Evolutionary conservation across 2,329 filamentous ascomycete genomes (phyloP).

Genomic region (Neoscytalidium dimidiatum): DNA sequence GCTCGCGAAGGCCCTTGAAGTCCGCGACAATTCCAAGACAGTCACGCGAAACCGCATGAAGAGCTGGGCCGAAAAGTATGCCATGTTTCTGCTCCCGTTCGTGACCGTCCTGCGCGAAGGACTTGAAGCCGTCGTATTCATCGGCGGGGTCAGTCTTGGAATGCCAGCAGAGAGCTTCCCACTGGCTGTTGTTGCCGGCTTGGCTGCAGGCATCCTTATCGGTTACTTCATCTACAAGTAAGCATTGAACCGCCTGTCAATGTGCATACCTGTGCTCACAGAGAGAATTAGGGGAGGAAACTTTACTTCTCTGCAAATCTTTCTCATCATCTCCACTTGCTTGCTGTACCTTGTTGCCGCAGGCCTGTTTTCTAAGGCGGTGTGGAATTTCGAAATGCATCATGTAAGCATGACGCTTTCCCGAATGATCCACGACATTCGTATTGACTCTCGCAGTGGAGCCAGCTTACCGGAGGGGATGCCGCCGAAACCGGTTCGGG

Average conservation of each 20-base stretch:
- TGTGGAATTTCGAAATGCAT: constrained; percentile 74
- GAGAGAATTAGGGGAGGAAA: constrained; percentile 56
- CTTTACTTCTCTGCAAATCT: constrained; percentile 68
- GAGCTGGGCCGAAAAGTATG: constrained; percentile 72
- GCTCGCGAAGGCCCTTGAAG: constrained; percentile 69
- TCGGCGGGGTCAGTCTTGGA: constrained; percentile 79
- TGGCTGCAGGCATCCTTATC: constrained; percentile 66
- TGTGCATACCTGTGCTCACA: not conserved
- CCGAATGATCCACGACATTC: constrained; percentile 5
- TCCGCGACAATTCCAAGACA: constrained; percentile 46
- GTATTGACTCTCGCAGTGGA: constrained; percentile 54
- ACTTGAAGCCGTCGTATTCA: constrained; percentile 82
- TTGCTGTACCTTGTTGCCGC: constrained; percentile 83
- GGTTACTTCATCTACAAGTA: constrained; percentile 80
- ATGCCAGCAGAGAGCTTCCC: constrained; percentile 76
- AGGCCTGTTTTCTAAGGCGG: constrained; percentile 74
- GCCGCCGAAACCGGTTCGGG: constrained; percentile 65
- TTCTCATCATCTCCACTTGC: constrained; percentile 80
- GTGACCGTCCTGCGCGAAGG: constrained; percentile 86
- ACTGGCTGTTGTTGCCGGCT: constrained; percentile 71
- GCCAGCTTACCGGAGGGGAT: constrained; percentile 63
- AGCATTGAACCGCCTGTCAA: constrained; percentile 34
- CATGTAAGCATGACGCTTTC: constrained; percentile 30
- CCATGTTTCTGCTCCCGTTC: constrained; percentile 84
- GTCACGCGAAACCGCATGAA: constrained; percentile 55